Evolutionary conservation across 2,329 filamentous ascomycete genomes (phyloP), one percentile per base, ranked within the genome.

Genomic region (Xylaria sp.): DNA sequence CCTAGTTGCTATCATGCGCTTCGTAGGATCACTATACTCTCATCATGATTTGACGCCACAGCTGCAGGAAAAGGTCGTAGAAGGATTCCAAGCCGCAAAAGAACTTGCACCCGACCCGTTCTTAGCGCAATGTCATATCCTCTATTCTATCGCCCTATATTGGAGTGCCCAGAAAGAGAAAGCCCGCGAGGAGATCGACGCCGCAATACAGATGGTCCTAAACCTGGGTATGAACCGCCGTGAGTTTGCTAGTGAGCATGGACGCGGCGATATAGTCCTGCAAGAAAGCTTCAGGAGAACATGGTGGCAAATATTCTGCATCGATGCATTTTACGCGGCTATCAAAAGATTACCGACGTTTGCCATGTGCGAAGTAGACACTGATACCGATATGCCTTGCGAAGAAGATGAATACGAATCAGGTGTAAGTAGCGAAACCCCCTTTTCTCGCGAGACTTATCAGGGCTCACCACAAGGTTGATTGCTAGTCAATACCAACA

Each of bases 371-470:
- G 69, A 69, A 25, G 65, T 71, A 2, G 65, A 68, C 3, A 39
- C 57, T 2, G 67, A 69, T 51, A 65, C 65, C 2, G 69, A 69
- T 17, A 44, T 71, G 15, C 69, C 69, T 4, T 71, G 69, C 50
- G 69, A 71, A 49, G 69, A 68, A 51, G 69, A 71, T 9, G 69
- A 71, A 42, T 71, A 69, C 29, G 69, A 71, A 47, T 64, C 65
- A 10, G 69, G 67, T 3, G 69, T 71, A 65, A 68, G 69, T 69
- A 31, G 13, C 13, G 31, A 49, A 45, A 7, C 3, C 51, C 38
- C n/a, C 11, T 22, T 36, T 42, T 39, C n/a, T 13, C 47, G 15
- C 22, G 39, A 6, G 3, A 44, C 17, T 42, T 45, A 38, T 22
- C 15, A 20, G 20, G n/a, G 55, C 56, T 65, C 11, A 66, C 33